Evolutionary conservation across 148 eudicot genomes (phyloP).

Genomic region (Nepenthes mirabilis): DNA sequence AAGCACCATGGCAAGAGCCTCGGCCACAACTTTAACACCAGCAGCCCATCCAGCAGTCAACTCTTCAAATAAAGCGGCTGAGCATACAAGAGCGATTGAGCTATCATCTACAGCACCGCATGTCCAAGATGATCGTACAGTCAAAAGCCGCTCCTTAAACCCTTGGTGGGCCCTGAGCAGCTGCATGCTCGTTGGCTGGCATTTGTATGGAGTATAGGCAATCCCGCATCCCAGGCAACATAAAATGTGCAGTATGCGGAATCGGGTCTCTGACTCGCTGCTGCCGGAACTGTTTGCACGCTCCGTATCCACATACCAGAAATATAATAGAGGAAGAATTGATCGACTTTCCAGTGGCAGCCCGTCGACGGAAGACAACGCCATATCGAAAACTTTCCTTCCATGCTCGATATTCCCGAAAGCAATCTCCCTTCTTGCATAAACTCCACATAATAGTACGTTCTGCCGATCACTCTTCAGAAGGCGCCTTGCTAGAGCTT

Average conservation of each 20-base stretch:
- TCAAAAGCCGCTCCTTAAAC: slow-evolving; percentile 52
- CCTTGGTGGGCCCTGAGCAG: slow-evolving; percentile 90
- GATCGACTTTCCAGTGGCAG: slow-evolving; percentile 50
- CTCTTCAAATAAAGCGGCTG: slow-evolving; percentile 91
- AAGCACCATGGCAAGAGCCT: slow-evolving; percentile 81
- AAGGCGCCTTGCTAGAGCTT: slow-evolving; percentile 72
- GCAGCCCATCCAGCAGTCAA: slow-evolving; percentile 61
- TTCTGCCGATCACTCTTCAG: slow-evolving; percentile 90
- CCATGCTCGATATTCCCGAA: slow-evolving; percentile 72
- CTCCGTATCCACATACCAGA: slow-evolving; percentile 89
- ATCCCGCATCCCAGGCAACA: slow-evolving; percentile 78
- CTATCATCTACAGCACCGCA: slow-evolving; percentile 46
- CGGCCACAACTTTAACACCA: slow-evolving; percentile 55
- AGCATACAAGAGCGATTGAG: slow-evolving; percentile 60
- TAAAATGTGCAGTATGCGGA: slow-evolving; percentile 62
- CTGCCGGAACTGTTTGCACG: slow-evolving; percentile 21
- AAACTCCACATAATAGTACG: slow-evolving; percentile 77
- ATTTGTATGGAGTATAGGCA: slow-evolving; percentile 53
- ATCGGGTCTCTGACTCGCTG: slow-evolving; percentile 36
- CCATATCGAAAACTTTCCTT: slow-evolving; percentile 95
- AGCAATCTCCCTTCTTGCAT: slow-evolving; percentile 87
- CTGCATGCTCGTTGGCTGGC: slow-evolving; percentile 58
- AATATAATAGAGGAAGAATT: slow-evolving; percentile 40
- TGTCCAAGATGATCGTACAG: slow-evolving; percentile 48
- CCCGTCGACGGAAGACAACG: slow-evolving; percentile 58